These are phyloP conservation scores for Achaetomiella virescens DNA, from an alignment of 495 filamentous ascomycete genomes.

Conservation along the genomic window DNA sequence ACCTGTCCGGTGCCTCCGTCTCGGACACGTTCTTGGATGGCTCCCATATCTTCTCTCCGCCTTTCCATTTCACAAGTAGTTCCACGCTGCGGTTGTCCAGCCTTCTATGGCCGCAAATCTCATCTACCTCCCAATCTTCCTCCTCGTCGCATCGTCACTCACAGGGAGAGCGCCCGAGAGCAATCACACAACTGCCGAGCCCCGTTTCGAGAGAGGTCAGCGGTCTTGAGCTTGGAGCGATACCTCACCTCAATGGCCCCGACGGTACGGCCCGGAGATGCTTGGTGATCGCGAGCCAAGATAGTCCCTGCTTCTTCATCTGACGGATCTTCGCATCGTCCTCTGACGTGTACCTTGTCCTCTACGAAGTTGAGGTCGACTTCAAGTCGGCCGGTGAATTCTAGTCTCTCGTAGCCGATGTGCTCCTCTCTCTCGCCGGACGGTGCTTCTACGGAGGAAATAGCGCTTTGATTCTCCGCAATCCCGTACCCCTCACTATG, in stretches of 20 bases:
- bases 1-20: neutral
- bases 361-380: neutral
- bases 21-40: neutral
- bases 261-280: too few species aligned
- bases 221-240: too few species aligned
- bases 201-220: too few species aligned
- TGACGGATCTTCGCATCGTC: too few species aligned
- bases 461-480: neutral
- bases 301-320: too few species aligned
- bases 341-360: too few species aligned
- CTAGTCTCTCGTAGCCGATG: neutral
- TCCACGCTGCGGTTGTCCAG: neutral
- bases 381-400: neutral
- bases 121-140: too few species aligned
- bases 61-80: neutral
- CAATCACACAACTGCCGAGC: too few species aligned
- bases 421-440: conserved; percentile 3
- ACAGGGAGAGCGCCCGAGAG: too few species aligned
- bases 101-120: neutral
- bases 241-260: neutral
- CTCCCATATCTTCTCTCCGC: neutral
- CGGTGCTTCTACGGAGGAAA: neutral
- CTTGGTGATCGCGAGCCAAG: too few species aligned
- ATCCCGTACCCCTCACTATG: neutral
- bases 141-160: too few species aligned